Conservation (phyloP, 2,329 filamentous ascomycete species). For the Amauroascus verrucosus region DNA sequence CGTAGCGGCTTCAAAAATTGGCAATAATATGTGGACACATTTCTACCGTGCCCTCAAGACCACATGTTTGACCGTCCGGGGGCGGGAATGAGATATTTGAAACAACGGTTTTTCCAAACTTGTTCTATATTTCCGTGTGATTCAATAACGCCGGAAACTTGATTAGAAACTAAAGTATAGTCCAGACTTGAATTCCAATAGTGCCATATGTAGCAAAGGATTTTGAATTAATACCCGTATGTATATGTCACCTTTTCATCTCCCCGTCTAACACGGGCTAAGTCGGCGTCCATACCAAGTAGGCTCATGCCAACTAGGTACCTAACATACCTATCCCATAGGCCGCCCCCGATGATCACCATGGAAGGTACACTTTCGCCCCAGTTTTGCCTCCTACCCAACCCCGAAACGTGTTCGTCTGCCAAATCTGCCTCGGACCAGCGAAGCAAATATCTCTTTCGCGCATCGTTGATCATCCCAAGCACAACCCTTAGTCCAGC, state of each 20-base stretch:
- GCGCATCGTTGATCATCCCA: slow-evolving; percentile 13
- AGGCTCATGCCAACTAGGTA: slow-evolving; percentile 15
- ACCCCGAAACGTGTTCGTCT: slow-evolving; percentile 10
- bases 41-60: neutral
- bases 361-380: slow-evolving; percentile 9
- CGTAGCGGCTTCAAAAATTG: neutral
- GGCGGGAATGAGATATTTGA: neutral
- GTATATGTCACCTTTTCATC: slow-evolving; percentile 18
- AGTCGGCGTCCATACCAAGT: slow-evolving; percentile 13
- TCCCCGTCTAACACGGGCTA: slow-evolving; percentile 12
- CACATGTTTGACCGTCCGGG: neutral
- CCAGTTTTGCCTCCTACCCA: neutral
- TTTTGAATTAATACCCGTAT: slow-evolving; percentile 12
- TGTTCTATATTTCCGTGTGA: neutral
- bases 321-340: slow-evolving; percentile 16
- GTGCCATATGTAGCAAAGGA: neutral
- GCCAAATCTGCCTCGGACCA: slow-evolving; percentile 9
- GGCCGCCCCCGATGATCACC: slow-evolving; percentile 15
- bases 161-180: neutral
- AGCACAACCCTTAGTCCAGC: slow-evolving; percentile 9
- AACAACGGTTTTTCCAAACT: neutral
- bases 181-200: neutral
- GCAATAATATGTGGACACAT: neutral
- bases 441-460: slow-evolving; percentile 3
- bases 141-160: neutral